phyloP scores from a whole-genome alignment of 2,329 filamentous ascomycete genomes.

The Verticillium albo-atrum region DNA sequence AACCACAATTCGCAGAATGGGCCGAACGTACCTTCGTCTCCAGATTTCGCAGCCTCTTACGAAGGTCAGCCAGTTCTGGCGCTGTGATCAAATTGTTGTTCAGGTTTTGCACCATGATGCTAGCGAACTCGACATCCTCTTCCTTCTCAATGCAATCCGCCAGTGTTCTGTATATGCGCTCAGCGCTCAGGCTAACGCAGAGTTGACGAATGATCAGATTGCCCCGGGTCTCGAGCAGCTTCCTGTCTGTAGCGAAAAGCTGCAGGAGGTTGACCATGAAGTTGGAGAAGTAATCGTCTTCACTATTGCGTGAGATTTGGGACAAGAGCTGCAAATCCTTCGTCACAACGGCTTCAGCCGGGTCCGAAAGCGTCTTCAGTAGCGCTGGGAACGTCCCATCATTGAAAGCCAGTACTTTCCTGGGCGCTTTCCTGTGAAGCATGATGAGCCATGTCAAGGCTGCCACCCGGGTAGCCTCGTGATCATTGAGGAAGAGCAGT shows the following conservation, averaged over 20 bases:
- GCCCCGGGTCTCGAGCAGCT: slow-evolving; percentile 83
- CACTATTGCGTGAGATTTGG: slow-evolving; percentile 93
- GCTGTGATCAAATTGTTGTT: slow-evolving; percentile 99
- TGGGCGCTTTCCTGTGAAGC: slow-evolving; percentile 91
- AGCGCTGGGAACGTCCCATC: slow-evolving; percentile 95
- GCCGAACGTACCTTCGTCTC: slow-evolving; percentile 66
- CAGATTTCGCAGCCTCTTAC: slow-evolving; percentile 83
- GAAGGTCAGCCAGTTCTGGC: slow-evolving; percentile 84
- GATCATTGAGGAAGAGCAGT: slow-evolving; percentile 89
- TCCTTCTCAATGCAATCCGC: slow-evolving; percentile 97
- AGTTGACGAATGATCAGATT: slow-evolving; percentile 96
- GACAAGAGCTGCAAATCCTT: slow-evolving; percentile 90
- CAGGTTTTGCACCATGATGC: slow-evolving; percentile 98
- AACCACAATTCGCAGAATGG: neutral
- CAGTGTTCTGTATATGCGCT: slow-evolving; percentile 91
- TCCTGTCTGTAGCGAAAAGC: slow-evolving; percentile 90
- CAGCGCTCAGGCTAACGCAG: slow-evolving; percentile 86
- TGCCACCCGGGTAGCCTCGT: slow-evolving; percentile 91
- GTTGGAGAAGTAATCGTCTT: slow-evolving; percentile 94
- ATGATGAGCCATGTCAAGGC: slow-evolving; percentile 96
- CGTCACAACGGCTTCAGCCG: slow-evolving; percentile 91
- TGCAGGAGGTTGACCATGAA: slow-evolving; percentile 98
- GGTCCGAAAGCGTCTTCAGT: slow-evolving; percentile 93
- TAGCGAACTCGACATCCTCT: slow-evolving; percentile 96
- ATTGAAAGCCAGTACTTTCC: slow-evolving; percentile 91